Percentiles rank a stretch among this genome's conserved stretches.
phyloP scores from a whole-genome alignment of 2,329 filamentous ascomycete genomes.

The Xylariaceae sp. region DNA sequence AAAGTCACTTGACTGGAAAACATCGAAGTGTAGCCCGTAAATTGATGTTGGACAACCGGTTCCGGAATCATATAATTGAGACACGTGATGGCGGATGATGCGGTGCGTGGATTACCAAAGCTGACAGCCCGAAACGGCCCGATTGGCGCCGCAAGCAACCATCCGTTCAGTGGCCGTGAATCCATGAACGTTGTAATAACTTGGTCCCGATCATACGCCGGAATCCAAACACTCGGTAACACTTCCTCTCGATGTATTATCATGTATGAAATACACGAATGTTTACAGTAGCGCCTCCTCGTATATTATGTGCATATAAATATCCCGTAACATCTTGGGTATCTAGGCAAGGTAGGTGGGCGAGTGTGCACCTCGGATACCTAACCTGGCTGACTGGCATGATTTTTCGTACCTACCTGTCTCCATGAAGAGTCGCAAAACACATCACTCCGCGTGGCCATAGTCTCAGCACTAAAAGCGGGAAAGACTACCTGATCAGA shows the following conservation, averaged over 20 bases:
- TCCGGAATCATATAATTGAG: neutral
- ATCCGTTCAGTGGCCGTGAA: neutral
- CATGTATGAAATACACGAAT: neutral
- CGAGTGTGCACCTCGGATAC: no score
- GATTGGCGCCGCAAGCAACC: neutral
- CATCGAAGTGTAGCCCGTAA: no score
- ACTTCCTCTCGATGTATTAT: neutral
- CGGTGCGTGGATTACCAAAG: neutral
- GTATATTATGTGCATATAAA: neutral
- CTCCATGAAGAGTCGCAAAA: neutral
- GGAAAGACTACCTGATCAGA: neutral
- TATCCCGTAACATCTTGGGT: neutral
- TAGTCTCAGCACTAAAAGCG: neutral
- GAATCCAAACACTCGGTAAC: conserved; percentile 16
- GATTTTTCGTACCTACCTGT: neutral
- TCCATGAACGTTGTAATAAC: neutral
- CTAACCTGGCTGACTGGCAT: neutral
- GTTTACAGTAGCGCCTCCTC: no score
- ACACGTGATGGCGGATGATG: neutral
- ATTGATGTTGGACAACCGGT: no score
- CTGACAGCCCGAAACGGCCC: neutral
- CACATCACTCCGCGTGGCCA: neutral
- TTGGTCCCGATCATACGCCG: neutral
- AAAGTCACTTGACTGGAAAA: no score
- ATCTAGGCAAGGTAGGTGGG: no score